Base-by-base conservation (phyloP, 352 stramenopile species). In the Globisporangium paddicum region DNA sequence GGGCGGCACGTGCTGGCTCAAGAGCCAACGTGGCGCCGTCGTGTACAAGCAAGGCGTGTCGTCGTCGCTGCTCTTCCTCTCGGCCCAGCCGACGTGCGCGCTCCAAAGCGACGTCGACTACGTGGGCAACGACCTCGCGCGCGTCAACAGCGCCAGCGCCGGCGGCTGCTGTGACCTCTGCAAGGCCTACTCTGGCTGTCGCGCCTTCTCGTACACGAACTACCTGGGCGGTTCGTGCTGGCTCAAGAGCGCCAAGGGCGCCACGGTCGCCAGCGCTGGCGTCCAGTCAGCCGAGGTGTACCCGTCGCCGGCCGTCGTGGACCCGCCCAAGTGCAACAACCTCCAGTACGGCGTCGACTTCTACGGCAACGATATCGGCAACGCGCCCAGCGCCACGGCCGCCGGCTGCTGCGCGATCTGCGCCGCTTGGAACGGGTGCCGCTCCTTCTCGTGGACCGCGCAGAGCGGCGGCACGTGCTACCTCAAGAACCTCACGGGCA, bases 1-100 rank as follows among this genome's bases (percentile, higher is more conserved):
- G 21, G 74, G 67, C 23, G 75, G 77, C 37, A 81, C 62, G 14
- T 88, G 77, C 63, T 87, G 69, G 65, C 63, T 87, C 23, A 87
- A 89, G 60, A 79, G 64, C 46, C 75, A 81, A 61, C 68, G 65
- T 1, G 34, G 18, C 5, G 62, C 55, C 23, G 51, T 61, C 8
- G 35, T 53, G 18, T 25, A 45, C 1, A 63, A 63, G 11, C 40
- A 3, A 9, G 60, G 64, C 11, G 62, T 56, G 9, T 28, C 54
- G 23, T 77, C 66, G n/a, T 57, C 30, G 5, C 35, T 60, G n/a
- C 11, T 59, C 38, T 50, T 47, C 2, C 57, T 37, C 38, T 64
- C 38, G 14, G 62, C 49, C 26, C 19, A 45, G 2, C 60, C 66
- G 3, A 64, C 62, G 9, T 79, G 71, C 41, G 49, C 57, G 23